Evolutionary conservation across 345 rosid genomes (phyloP).

Genomic region (Euphorbia tirucalli): DNA sequence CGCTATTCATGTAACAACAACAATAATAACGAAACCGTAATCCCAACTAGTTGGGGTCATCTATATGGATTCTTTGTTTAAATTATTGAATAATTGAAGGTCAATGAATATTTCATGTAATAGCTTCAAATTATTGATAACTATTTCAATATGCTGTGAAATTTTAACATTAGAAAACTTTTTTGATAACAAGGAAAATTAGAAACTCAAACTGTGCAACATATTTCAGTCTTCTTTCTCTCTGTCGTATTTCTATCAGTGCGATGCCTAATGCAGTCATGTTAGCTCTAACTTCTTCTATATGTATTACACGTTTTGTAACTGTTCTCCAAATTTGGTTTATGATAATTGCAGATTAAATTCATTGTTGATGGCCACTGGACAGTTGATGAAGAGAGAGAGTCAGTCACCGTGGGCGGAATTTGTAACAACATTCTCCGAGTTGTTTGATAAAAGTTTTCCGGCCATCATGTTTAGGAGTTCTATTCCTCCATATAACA

Average conservation of each 20-base stretch:
- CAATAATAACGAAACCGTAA: too few relatives aligned
- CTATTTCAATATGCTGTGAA: too few relatives aligned
- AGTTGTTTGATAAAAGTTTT: conserved; percentile 43
- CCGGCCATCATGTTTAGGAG: conserved; percentile 1
- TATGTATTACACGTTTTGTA: neutral
- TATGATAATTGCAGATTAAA: conserved; percentile 52
- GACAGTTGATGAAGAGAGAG: conserved; percentile 63
- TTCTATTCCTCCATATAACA: neutral
- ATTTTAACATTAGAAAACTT: too few relatives aligned
- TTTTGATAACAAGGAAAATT: too few relatives aligned
- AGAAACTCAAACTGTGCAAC: too few relatives aligned
- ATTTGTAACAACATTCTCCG: conserved; percentile 72
- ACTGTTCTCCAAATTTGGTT: neutral
- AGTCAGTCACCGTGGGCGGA: conserved; percentile 50
- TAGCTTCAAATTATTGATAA: too few relatives aligned
- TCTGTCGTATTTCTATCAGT: neutral
- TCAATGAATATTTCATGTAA: too few relatives aligned
- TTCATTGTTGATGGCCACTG: conserved; percentile 85
- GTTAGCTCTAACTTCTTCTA: neutral
- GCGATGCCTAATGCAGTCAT: neutral
- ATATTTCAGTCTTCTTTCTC: neutral
- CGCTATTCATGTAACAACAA: too few relatives aligned
- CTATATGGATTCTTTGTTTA: too few relatives aligned
- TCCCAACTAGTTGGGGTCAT: too few relatives aligned
- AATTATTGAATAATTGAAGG: too few relatives aligned